These are phyloP conservation scores for Spongiforma sp. DNA, from an alignment of 1,284 basidiomycete species.

Conservation along the genomic window DNA sequence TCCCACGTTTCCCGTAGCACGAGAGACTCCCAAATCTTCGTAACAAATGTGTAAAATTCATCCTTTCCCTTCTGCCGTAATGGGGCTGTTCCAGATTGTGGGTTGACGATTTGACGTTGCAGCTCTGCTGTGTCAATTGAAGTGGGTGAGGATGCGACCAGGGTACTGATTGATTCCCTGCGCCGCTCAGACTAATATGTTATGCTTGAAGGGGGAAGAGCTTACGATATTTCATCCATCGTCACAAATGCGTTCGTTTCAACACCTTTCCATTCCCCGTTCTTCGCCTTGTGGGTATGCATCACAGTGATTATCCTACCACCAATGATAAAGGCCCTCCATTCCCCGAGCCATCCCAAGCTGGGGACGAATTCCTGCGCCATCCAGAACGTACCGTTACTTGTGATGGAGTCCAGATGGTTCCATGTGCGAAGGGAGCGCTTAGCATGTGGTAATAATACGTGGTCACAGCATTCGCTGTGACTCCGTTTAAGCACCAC, in stretches of 20 bases:
- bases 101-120: too few species aligned
- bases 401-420: not conserved
- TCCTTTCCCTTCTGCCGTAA: not conserved
- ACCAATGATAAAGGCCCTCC: constrained; percentile 1
- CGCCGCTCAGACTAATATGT: not conserved
- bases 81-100: not conserved
- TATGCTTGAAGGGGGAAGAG: too few species aligned
- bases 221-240: constrained; percentile 1
- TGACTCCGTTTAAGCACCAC: constrained; percentile 5
- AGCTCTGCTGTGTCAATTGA: too few species aligned
- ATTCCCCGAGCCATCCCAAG: not conserved
- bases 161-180: too few species aligned
- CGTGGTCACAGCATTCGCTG: not conserved
- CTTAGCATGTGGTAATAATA: not conserved
- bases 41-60: not conserved
- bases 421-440: not conserved
- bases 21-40: not conserved
- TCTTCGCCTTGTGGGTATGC: not conserved
- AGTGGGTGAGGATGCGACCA: not conserved
- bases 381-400: not conserved
- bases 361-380: constrained; percentile 1
- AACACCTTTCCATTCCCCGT: not conserved
- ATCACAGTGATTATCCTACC: not conserved
- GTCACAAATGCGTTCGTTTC: not conserved
- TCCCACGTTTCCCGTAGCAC: not conserved